A percentile compares a stretch with the other conserved stretches of the same genome.
Conservation (phyloP, 768 basidiomycete species). For the Mycena vulgaris region DNA sequence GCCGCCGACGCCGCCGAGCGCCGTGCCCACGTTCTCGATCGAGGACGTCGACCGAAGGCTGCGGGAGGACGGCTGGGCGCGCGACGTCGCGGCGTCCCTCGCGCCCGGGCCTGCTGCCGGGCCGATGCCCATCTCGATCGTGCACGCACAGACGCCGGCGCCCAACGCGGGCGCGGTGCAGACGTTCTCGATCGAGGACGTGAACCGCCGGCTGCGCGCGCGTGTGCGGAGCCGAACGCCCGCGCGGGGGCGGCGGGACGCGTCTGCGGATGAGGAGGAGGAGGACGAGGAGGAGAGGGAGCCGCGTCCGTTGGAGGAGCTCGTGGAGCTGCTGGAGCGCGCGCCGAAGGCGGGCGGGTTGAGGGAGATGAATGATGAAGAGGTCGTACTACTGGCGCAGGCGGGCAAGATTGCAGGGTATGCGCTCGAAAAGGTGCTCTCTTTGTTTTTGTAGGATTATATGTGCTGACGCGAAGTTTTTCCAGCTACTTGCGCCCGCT, state of each 20-base stretch:
- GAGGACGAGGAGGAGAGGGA: conserved; percentile 12
- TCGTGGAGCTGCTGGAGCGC: conserved; percentile 84
- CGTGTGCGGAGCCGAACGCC: conserved; percentile 40
- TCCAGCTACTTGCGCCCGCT: conserved; percentile 58
- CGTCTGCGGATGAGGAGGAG: background rate
- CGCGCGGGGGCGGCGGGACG: conserved; percentile 14
- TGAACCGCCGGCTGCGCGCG: conserved; percentile 66
- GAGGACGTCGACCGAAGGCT: too few relatives aligned
- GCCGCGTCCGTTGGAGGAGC: conserved; percentile 79
- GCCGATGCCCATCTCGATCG: conserved; percentile 16
- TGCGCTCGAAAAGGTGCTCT: conserved; percentile 88
- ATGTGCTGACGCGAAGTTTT: background rate
- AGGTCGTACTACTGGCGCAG: conserved; percentile 89
- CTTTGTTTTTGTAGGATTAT: background rate
- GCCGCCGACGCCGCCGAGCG: too few relatives aligned
- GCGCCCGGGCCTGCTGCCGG: background rate
- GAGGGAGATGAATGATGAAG: conserved; percentile 87
- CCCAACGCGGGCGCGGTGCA: conserved; percentile 40
- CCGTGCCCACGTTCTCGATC: too few relatives aligned
- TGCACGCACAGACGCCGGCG: conserved; percentile 33
- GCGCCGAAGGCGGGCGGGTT: conserved; percentile 76
- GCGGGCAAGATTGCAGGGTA: conserved; percentile 96
- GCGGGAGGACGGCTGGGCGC: background rate
- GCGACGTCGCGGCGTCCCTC: background rate
- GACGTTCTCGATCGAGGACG: conserved; percentile 70